Evolutionary conservation across 2,329 filamentous ascomycete genomes (phyloP), one percentile per base, ranked within the genome.

Genomic region (Hypoxylon sp.): DNA sequence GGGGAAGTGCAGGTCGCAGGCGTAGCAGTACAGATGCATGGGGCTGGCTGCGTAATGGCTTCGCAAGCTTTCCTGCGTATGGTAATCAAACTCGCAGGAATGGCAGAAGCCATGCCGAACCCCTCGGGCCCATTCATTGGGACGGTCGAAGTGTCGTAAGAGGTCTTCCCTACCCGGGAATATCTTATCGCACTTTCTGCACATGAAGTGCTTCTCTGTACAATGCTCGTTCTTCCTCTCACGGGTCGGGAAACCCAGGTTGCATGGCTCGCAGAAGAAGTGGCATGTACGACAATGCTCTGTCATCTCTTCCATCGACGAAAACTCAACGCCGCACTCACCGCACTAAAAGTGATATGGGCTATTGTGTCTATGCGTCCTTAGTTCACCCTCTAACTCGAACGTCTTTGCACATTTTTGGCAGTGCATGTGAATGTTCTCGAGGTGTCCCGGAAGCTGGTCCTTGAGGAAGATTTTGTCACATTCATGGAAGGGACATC

Each of bases 311-410:
- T 1, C 10, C 11, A 3, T 5, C 9, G 38, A 43, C 1, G 38
- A 41, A 21, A 68, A 65, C 2, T 70, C 68, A 13, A 65, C 48
- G 21, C 55, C 28, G 41, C 68, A 70, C 49, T 36, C 59, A n/a
- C 52, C 23, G 21, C 65, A 70, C 67, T 62, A 68, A 13, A 63
- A 60, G 46, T 68, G 65, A 11, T 19, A 5, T 13, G n/a, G 17
- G 7, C 14, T 63, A 3, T 34, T 28, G 30, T 43, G 23, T 34
- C 46, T 48, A 21, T 68, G 68, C 1, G 11, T 23, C 2, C 3
- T n/a, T 2, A 68, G 13, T 10, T 63, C 59, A 25, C 4, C 25
- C 3, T 25, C 25, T 6, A 25, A 3, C 2, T 41, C 48, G 7
- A 6, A 2, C 1, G 65, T 25, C 5, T 6, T 41, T 1, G 51